Percentiles rank a stretch among this genome's conserved stretches.
These are phyloP conservation scores for Mycosphaerella sp. DNA, from an alignment of 2,329 filamentous ascomycete genomes.

Conservation along the genomic window DNA sequence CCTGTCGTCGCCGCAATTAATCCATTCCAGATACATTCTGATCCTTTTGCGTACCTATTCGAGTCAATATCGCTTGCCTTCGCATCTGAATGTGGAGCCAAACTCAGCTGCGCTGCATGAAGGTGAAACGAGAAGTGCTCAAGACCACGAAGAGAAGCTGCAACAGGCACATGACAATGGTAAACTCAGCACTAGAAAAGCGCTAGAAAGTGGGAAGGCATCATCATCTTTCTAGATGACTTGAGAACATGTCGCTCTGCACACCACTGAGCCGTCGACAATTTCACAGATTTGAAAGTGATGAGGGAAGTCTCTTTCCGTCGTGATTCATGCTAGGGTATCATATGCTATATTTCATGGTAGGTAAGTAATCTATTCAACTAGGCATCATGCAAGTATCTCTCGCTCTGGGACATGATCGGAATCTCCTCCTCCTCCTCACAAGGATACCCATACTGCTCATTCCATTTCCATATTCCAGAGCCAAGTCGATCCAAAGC, in stretches of 20 bases:
- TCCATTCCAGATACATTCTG: slow-evolving; percentile 28
- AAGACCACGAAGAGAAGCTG: too few species aligned
- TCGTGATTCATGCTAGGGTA: slow-evolving; percentile 3
- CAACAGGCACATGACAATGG: too few species aligned
- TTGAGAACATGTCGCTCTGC: too few species aligned
- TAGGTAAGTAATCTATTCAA: slow-evolving; percentile 9
- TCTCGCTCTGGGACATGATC: slow-evolving; percentile 18
- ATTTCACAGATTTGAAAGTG: too few species aligned
- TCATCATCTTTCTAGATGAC: too few species aligned
- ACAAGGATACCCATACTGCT: slow-evolving; percentile 31
- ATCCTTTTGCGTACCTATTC: slow-evolving; percentile 30
- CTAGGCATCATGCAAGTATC: slow-evolving; percentile 23
- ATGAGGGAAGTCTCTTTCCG: not conserved
- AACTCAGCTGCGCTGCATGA: too few species aligned
- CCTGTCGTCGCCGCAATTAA: slow-evolving; percentile 26
- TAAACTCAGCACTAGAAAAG: too few species aligned
- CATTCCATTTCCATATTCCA: slow-evolving; percentile 22
- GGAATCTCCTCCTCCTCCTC: slow-evolving; percentile 17
- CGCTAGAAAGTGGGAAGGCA: too few species aligned
- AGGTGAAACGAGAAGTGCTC: too few species aligned
- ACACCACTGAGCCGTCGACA: too few species aligned
- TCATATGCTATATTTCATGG: slow-evolving; percentile 1
- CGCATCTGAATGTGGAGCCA: slow-evolving; percentile 72
- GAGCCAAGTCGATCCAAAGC: slow-evolving; percentile 28
- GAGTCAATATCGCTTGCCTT: slow-evolving; percentile 58